phyloP scores from a whole-genome alignment of 768 basidiomycete species.

The Tulasnella sp. region DNA sequence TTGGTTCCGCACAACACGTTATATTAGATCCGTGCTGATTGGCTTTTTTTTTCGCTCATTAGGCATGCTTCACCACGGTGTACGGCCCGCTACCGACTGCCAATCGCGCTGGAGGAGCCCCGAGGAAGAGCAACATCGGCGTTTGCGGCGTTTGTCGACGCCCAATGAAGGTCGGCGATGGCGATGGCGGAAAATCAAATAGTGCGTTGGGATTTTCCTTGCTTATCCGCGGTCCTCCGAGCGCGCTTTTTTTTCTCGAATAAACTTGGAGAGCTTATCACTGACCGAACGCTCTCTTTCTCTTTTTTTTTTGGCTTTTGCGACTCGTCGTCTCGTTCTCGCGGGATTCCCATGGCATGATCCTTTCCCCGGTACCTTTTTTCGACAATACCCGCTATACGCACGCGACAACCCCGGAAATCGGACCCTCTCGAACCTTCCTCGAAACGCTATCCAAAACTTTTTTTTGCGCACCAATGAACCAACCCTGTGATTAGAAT shows the following conservation, averaged over 20 bases:
- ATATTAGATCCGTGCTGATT: neutral
- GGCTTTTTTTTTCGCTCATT: neutral
- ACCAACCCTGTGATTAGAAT: constrained; percentile 56
- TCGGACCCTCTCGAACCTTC: neutral
- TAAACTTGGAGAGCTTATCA: neutral
- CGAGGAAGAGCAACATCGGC: constrained; percentile 78
- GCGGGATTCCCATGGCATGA: neutral
- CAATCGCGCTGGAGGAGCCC: constrained; percentile 50
- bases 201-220: constrained; percentile 71
- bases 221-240: neutral
- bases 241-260: neutral
- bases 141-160: constrained; percentile 96
- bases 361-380: constrained; percentile 12
- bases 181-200: constrained; percentile 82
- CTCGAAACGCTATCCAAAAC: neutral
- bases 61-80: constrained; percentile 97
- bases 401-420: neutral
- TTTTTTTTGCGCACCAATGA: neutral
- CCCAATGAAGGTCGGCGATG: constrained; percentile 94
- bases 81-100: constrained; percentile 83
- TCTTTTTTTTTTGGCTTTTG: constrained; percentile 5
- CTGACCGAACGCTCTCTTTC: neutral
- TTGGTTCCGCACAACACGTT: constrained; percentile 7
- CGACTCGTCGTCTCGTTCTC: constrained; percentile 22
- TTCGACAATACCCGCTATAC: neutral